Conservation (phyloP, 306 rosid species). For the Quillaja saponaria region DNA sequence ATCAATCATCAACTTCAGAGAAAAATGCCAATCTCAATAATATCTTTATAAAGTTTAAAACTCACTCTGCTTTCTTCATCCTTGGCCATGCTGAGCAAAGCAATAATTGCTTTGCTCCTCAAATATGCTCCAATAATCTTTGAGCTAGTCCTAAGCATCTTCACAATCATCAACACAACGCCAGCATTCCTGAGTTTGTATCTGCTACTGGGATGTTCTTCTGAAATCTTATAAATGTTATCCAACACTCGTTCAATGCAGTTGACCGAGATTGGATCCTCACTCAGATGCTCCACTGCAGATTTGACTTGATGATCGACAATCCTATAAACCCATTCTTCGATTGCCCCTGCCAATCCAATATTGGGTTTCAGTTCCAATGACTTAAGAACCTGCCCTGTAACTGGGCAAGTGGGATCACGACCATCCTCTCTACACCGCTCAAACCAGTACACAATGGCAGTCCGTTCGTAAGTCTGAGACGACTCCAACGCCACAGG, state of each 20-base stretch:
- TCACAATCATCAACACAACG: conserved; percentile 37
- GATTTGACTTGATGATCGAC: conserved; percentile 40
- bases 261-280: conserved; percentile 38
- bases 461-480: conserved; percentile 55
- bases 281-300: conserved; percentile 32
- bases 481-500: conserved; percentile 55
- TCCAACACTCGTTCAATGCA: conserved; percentile 37
- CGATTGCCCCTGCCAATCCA: conserved; percentile 55
- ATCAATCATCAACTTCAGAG: neutral
- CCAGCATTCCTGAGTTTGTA: conserved; percentile 46
- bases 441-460: conserved; percentile 52
- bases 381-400: conserved; percentile 41
- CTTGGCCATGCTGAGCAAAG: conserved; percentile 48
- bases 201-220: conserved; percentile 47
- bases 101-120: conserved; percentile 53
- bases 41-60: neutral
- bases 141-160: conserved; percentile 48
- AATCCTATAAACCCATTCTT: conserved; percentile 52
- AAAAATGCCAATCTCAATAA: neutral
- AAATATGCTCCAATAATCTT: conserved; percentile 47
- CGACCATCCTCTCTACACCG: conserved; percentile 48
- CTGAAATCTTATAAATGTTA: conserved; percentile 39
- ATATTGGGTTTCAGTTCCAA: conserved; percentile 54
- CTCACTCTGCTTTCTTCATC: conserved; percentile 71
- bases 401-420: conserved; percentile 52